phyloP scores from a whole-genome alignment of 495 filamentous ascomycete genomes.

The Hypoxylon rickii region DNA sequence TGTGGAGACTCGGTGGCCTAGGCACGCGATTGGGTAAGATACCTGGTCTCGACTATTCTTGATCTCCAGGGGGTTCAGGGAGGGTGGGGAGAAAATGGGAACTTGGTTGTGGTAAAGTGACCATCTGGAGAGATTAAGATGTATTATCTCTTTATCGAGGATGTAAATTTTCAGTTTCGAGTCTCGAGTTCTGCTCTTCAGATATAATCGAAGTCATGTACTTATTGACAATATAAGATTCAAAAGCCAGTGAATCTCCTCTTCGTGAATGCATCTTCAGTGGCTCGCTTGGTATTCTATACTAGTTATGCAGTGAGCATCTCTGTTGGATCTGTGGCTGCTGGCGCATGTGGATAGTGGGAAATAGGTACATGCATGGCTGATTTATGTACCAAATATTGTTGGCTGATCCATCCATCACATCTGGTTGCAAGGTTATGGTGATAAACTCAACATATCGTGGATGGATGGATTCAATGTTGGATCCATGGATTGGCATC shows the following conservation, averaged over 20 bases:
- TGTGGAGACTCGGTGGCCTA: neutral
- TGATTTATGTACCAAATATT: neutral
- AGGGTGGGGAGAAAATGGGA: constrained; percentile 8
- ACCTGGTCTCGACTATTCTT: constrained; percentile 10
- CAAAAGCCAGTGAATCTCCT: too few species aligned
- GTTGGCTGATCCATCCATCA: neutral
- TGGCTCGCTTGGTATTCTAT: too few species aligned
- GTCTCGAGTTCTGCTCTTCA: too few species aligned
- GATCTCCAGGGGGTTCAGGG: constrained; percentile 4
- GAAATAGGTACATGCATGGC: neutral
- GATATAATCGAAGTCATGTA: too few species aligned
- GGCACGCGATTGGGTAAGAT: constrained; percentile 11
- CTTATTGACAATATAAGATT: too few species aligned
- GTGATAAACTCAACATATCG: neutral
- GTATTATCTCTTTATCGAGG: neutral
- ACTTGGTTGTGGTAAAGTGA: neutral
- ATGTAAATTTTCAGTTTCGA: neutral
- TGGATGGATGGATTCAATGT: too few species aligned
- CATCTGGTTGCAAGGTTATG: neutral
- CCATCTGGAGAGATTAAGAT: constrained; percentile 3
- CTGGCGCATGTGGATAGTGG: neutral
- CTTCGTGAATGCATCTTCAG: too few species aligned
- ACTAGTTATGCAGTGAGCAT: too few species aligned
- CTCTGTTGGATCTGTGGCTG: neutral
- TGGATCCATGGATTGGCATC: neutral